These are phyloP conservation scores for Mortierella sp. DNA, from an alignment of 371 early-diverging fungal species.

Conservation along the genomic window DNA sequence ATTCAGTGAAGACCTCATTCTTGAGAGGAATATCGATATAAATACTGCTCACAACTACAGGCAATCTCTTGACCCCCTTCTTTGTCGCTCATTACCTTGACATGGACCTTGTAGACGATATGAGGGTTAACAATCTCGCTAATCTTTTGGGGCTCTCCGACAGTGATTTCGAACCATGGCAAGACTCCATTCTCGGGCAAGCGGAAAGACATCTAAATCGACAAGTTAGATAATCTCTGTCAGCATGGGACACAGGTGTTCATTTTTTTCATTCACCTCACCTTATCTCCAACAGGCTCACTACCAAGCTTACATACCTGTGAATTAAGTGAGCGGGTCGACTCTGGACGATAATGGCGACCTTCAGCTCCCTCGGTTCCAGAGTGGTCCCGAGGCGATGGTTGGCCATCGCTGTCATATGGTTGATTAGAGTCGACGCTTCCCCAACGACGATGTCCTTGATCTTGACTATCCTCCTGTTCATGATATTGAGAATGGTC, in stretches of 20 bases:
- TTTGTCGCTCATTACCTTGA: slow-evolving; percentile 72
- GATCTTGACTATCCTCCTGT: slow-evolving; percentile 9
- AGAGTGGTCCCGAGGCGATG: slow-evolving; percentile 3
- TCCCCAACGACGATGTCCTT: slow-evolving; percentile 37
- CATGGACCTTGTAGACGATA: slow-evolving; percentile 88
- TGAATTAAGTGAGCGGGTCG: slow-evolving; percentile 40
- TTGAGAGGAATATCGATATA: no score
- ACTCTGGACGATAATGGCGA: slow-evolving; percentile 39
- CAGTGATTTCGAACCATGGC: slow-evolving; percentile 80
- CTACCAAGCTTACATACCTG: slow-evolving; percentile 15
- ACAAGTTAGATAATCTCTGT: neutral
- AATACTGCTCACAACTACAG: no score
- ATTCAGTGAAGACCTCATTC: neutral
- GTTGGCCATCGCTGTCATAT: slow-evolving; percentile 30
- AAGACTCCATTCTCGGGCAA: slow-evolving; percentile 65
- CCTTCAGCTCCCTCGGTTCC: neutral
- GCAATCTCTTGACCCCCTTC: neutral
- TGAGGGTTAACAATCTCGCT: slow-evolving; percentile 88
- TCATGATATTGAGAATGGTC: slow-evolving; percentile 1
- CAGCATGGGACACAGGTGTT: no score
- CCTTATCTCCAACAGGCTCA: no score
- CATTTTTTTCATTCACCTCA: neutral
- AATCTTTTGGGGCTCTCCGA: slow-evolving; percentile 92
- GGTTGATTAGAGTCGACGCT: slow-evolving; percentile 40
- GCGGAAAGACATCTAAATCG: slow-evolving; percentile 51